Percentiles rank a stretch among this genome's conserved stretches.
Evolutionary conservation across 352 stramenopile species (phyloP).

Genomic region (Phytophthora syringae): DNA sequence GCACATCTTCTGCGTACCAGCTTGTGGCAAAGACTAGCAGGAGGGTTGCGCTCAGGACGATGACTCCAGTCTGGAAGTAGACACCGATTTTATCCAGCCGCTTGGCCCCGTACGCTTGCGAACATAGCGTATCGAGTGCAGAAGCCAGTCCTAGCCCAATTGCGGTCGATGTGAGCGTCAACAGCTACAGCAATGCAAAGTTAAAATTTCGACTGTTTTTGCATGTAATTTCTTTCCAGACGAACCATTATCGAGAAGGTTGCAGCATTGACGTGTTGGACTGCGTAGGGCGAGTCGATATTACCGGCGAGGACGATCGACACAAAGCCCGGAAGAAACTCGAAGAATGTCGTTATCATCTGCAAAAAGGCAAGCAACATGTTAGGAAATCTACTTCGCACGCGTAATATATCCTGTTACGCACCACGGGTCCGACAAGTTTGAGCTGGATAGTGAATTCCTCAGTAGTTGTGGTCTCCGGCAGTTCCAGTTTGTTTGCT

Average conservation of each 20-base stretch:
- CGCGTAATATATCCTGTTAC: background rate
- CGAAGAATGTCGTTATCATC: conserved; percentile 1
- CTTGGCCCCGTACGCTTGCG: background rate
- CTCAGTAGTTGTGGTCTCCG: background rate
- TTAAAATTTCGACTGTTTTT: no score
- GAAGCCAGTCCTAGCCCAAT: background rate
- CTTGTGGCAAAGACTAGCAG: background rate
- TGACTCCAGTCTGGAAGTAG: background rate
- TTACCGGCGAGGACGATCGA: background rate
- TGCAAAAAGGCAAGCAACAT: background rate
- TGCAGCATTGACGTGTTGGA: background rate
- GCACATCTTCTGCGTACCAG: background rate
- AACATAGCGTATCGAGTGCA: background rate
- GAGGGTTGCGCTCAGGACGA: background rate
- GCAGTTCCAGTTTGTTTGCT: no score
- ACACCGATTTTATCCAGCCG: background rate
- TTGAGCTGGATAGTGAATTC: background rate
- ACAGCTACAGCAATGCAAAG: background rate
- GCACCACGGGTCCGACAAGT: background rate
- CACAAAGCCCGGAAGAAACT: background rate
- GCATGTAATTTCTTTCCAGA: no score
- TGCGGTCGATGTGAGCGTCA: background rate
- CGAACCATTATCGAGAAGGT: background rate
- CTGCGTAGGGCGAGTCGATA: background rate
- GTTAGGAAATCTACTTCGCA: background rate